A percentile compares a stretch with the other conserved stretches of the same genome.
phyloP scores from a whole-genome alignment of 2,329 filamentous ascomycete species.

The Pseudopithomyces chartarum region DNA sequence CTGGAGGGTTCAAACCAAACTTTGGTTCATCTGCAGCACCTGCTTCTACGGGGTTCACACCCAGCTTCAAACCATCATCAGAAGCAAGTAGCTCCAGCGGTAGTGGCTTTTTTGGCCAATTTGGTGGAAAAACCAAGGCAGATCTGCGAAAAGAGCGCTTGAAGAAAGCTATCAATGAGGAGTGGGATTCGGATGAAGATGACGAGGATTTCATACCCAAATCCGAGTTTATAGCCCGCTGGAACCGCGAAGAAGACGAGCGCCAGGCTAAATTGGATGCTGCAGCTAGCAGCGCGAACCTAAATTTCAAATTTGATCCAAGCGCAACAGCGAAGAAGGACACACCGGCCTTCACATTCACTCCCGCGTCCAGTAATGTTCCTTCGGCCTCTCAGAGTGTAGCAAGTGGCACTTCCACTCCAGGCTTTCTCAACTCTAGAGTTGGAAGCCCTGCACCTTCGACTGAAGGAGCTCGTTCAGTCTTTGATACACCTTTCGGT shows the following conservation, averaged over 20 bases:
- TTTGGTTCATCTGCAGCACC: slow-evolving; percentile 3
- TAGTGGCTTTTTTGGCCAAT: slow-evolving; percentile 31
- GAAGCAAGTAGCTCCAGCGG: not conserved
- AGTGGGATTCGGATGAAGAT: slow-evolving; percentile 28
- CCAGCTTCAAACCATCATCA: slow-evolving; percentile 8
- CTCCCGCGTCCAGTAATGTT: not conserved
- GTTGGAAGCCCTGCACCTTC: slow-evolving; percentile 37
- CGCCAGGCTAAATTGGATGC: slow-evolving; percentile 21
- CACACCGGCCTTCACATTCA: not conserved
- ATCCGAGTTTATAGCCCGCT: slow-evolving; percentile 39
- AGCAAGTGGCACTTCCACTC: slow-evolving; percentile 27
- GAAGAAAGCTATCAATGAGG: slow-evolving; percentile 35
- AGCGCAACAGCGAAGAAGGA: slow-evolving; percentile 21
- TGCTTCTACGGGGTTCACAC: slow-evolving; percentile 18
- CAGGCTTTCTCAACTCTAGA: slow-evolving; percentile 29
- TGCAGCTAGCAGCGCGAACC: slow-evolving; percentile 26
- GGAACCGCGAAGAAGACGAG: slow-evolving; percentile 35
- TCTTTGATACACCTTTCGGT: slow-evolving; percentile 34
- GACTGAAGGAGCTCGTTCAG: slow-evolving; percentile 31
- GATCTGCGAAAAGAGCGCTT: slow-evolving; percentile 41
- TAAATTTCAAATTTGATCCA: slow-evolving; percentile 23
- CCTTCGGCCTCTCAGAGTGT: slow-evolving; percentile 6
- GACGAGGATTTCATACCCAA: slow-evolving; percentile 44
- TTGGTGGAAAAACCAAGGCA: slow-evolving; percentile 38
- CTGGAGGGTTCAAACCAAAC: slow-evolving; percentile 20